These are phyloP conservation scores for Pyracantha coccinea DNA, from an alignment of 331 rosid species.

Conservation along the genomic window DNA sequence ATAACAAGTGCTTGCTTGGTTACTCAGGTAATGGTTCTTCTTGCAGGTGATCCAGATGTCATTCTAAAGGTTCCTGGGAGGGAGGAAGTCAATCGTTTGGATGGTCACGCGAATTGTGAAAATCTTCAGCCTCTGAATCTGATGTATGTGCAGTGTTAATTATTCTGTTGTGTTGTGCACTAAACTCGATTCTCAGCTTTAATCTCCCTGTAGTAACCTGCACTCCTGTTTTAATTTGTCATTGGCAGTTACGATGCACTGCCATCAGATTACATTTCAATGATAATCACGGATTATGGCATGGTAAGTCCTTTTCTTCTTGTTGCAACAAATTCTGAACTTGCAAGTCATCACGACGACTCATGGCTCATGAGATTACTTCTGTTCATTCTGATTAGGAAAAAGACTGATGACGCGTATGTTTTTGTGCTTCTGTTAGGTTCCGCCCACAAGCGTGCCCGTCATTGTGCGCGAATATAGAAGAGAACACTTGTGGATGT, in stretches of 20 bases:
- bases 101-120: conserved; percentile 42
- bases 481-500: conserved; percentile 70
- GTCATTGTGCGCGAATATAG: conserved; percentile 83
- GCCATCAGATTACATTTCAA: conserved; percentile 75
- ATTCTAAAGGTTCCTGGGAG: conserved; percentile 52
- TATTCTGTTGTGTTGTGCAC: not conserved
- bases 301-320: conserved; percentile 31
- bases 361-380: not conserved
- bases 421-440: conserved; percentile 30
- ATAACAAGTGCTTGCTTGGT: conserved; percentile 8
- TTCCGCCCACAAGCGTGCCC: conserved; percentile 92
- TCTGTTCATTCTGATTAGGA: not conserved
- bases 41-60: conserved; percentile 72
- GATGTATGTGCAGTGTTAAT: conserved; percentile 46
- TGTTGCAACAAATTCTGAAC: not conserved
- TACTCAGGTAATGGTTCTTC: conserved; percentile 23
- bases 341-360: not conserved
- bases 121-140: conserved; percentile 72
- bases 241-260: conserved; percentile 67
- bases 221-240: conserved; percentile 6
- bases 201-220: conserved; percentile 20
- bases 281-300: conserved; percentile 84
- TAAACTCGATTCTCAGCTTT: not conserved
- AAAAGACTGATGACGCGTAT: not conserved
- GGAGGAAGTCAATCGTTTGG: conserved; percentile 44